Conservation (phyloP, 371 early-diverging fungal genomes). For the Nematocida sp. region DNA sequence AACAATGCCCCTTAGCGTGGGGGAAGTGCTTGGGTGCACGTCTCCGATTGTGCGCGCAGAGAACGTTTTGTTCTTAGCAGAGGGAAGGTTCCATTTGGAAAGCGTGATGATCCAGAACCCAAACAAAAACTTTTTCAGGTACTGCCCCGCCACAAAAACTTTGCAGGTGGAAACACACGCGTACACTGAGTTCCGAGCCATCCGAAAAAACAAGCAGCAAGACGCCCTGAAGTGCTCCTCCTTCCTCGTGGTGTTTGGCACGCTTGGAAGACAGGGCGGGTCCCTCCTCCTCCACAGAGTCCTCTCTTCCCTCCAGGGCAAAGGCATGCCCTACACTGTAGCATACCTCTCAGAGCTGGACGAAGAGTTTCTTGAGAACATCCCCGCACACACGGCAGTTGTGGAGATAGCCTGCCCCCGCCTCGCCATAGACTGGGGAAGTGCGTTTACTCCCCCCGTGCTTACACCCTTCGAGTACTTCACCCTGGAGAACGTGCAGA, state of each 20-base stretch:
- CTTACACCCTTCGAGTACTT: slow-evolving; percentile 90
- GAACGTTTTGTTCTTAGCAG: slow-evolving; percentile 70
- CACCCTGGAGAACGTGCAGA: slow-evolving; percentile 2
- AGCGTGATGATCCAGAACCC: slow-evolving; percentile 98
- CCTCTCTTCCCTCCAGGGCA: slow-evolving; percentile 53
- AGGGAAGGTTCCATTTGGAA: slow-evolving; percentile 97
- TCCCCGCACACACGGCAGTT: slow-evolving; percentile 65
- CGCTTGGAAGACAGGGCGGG: slow-evolving; percentile 94
- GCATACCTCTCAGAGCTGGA: slow-evolving; percentile 61
- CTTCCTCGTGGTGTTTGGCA: slow-evolving; percentile 83
- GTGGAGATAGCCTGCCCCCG: slow-evolving; percentile 95
- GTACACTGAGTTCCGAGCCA: slow-evolving; percentile 76
- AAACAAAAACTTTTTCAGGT: slow-evolving; percentile 76
- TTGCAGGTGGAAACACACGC: slow-evolving; percentile 86
- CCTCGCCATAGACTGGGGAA: slow-evolving; percentile 97
- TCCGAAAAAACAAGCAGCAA: slow-evolving; percentile 70
- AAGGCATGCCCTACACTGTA: slow-evolving; percentile 69
- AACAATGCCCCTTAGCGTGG: slow-evolving; percentile 83
- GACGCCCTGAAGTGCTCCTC: slow-evolving; percentile 65
- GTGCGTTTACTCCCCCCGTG: slow-evolving; percentile 81
- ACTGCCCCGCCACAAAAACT: slow-evolving; percentile 86
- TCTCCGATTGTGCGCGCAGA: slow-evolving; percentile 74
- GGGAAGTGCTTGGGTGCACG: slow-evolving; percentile 98
- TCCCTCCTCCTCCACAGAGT: slow-evolving; percentile 72
- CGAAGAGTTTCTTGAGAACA: slow-evolving; percentile 60